Evolutionary conservation across 164 flowering plant species (phyloP).

Genomic region (Vitis riparia): DNA sequence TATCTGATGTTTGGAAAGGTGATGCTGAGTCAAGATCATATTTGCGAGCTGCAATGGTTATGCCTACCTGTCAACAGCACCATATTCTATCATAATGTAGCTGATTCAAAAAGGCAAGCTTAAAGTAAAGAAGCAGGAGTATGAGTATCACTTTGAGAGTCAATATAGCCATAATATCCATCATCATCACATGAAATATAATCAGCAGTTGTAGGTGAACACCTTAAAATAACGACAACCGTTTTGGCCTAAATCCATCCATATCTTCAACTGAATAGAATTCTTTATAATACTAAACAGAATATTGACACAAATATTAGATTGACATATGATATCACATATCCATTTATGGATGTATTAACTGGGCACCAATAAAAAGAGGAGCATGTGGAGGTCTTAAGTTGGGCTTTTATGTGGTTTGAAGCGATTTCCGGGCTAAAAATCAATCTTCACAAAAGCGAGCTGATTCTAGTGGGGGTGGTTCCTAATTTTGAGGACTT

Average conservation of each 20-base stretch:
- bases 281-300: neutral
- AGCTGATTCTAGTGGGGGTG: too few species aligned
- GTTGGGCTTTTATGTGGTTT: too few species aligned
- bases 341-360: too few species aligned
- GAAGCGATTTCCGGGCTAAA: too few species aligned
- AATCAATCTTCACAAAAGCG: too few species aligned
- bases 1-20: constrained; percentile 81
- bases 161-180: neutral
- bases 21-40: constrained; percentile 64
- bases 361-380: too few species aligned
- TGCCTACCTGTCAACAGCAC: constrained; percentile 62
- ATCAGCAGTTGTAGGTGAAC: neutral
- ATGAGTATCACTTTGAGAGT: neutral
- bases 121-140: neutral
- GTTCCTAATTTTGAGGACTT: too few species aligned
- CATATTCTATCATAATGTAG: neutral
- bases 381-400: too few species aligned
- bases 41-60: constrained; percentile 74
- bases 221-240: neutral
- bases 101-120: neutral
- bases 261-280: neutral
- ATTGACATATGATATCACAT: too few species aligned
- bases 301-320: neutral
- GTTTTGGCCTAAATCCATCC: neutral
- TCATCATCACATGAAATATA: neutral